Evolutionary conservation across 306 rosid genomes (phyloP), one percentile per base, ranked within the genome.

Genomic region (Crataegus laevigata): DNA sequence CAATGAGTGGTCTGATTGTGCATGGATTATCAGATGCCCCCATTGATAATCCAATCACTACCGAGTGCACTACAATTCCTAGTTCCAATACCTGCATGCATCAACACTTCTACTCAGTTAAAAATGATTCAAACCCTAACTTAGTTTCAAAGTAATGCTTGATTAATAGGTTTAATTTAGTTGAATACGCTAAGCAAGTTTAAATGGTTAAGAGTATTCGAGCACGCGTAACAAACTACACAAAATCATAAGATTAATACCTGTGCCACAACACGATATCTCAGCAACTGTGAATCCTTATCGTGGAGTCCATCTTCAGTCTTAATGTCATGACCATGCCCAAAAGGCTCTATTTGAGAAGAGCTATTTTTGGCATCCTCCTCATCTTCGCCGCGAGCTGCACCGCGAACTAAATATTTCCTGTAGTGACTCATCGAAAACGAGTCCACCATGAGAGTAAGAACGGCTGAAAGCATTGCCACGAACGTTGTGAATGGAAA

Each of bases 51-150:
- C 97, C 97, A 61, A 92, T 92, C 19, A 89, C 96, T 34, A 92
- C 93, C 0, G 96, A 87, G 78, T 92, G 97, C 78, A 89, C 96
- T 61, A 91, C 89, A 77, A 87, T 87, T 26, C 93, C 93, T 24
- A 78, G 3, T 78, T 92, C 93, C 80, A 89, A 77, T 32, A 89
- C 83, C 90, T 89, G 77, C 83, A 84, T 24, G 54, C 8, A 57
- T 24, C 38, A 65, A 57, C 29, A 66, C 12, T 24, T 19, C 57
- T 18, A 9, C 62, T 57, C 14, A 10, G 54, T 47, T 15, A 47
- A 47, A 47, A 4, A 47, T 47, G 21, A 47, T 47, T 14, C 54
- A 47, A 15, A 47, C 54, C 8, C 21, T 1, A 15, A 47, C 54
- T 47, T 47, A 47, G 19, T 47, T 47, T 47, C 54, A 47, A 47